These are phyloP conservation scores for Teunomyces tritomae DNA, from an alignment of 805 yeast species.

Conservation along the genomic window DNA sequence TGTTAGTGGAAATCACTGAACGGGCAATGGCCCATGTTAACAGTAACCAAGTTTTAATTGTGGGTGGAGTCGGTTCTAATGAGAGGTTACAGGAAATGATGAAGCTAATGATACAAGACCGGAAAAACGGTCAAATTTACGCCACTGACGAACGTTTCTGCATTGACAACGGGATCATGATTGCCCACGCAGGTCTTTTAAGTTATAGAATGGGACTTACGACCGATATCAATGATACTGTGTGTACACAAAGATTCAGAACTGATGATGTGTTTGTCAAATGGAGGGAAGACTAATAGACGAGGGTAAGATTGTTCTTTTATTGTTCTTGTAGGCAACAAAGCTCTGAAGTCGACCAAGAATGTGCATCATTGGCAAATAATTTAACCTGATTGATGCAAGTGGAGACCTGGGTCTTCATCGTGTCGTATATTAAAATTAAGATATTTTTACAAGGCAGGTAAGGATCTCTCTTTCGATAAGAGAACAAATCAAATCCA, in stretches of 20 bases:
- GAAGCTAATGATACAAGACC: conserved; percentile 87
- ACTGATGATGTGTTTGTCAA: conserved; percentile 89
- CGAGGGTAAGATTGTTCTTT: background rate
- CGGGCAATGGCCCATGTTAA: conserved; percentile 98
- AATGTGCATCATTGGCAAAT: background rate
- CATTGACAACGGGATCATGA: conserved; percentile 98
- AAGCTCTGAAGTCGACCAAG: background rate
- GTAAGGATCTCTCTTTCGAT: background rate
- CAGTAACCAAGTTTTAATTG: conserved; percentile 84
- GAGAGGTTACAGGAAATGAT: conserved; percentile 92
- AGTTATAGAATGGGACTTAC: conserved; percentile 81
- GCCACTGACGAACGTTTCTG: conserved; percentile 98
- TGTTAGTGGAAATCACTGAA: conserved; percentile 97
- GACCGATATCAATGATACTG: conserved; percentile 60
- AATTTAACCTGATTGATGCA: background rate
- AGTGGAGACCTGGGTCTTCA: background rate
- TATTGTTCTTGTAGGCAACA: too few relatives aligned
- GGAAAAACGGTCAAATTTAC: conserved; percentile 77
- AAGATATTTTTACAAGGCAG: conserved; percentile 1
- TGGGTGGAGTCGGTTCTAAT: conserved; percentile 98
- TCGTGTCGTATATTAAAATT: background rate
- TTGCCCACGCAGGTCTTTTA: conserved; percentile 94
- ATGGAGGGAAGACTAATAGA: conserved; percentile 69
- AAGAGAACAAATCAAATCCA: background rate
- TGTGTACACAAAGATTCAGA: conserved; percentile 89